Evolutionary conservation across 1,139 yeast species (phyloP), one percentile per base, ranked within the genome.

Genomic region (Pichia sp.): DNA sequence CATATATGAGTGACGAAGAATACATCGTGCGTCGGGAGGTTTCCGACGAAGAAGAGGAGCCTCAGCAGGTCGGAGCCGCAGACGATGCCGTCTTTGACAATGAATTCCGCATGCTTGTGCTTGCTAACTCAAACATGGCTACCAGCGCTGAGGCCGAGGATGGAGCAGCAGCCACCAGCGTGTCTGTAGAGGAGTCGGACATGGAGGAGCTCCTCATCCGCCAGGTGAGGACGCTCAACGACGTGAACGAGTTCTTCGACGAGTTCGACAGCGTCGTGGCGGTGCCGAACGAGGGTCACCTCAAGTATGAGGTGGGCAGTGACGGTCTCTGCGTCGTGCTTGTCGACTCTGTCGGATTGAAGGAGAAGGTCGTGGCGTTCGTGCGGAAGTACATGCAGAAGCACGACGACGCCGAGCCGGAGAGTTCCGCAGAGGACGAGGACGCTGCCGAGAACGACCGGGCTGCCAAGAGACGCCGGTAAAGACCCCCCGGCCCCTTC

Each of bases 281-380:
- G 36, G 75, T 80, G 58, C 89, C 88, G 32, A 84, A 84, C 62
- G 87, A 84, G 59, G 84, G 82, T 5, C 80, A 80, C 62, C 79
- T 84, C 59, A 84, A 84, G 64, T 84, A 84, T 63, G 89, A 84
- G 62, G 87, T 84, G 7, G 87, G 87, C 5, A 81, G 86, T 57
- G 90, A 84, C 64, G 90, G 90, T 4, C 69, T 84, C 56, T 85
- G 84, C 54, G 84, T 84, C 44, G 75, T 84, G 44, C 75, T 84
- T 36, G 82, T 82, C 29, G 74, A 71, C 53, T 66, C 66, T 31
- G 66, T 65, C 2, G 53, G 51, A 10, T 54, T 69, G 46, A 65
- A 60, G 51, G 54, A 52, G 10, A 45, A 49, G 30, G 70, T 67
- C 43, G 56, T 62, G 15, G 46, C 52, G 13, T 68, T 67, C 57